These are phyloP conservation scores for Physcomitrellopsis africana DNA, from an alignment of 225 moss, liverwort and hornwort species.

Conservation along the genomic window DNA sequence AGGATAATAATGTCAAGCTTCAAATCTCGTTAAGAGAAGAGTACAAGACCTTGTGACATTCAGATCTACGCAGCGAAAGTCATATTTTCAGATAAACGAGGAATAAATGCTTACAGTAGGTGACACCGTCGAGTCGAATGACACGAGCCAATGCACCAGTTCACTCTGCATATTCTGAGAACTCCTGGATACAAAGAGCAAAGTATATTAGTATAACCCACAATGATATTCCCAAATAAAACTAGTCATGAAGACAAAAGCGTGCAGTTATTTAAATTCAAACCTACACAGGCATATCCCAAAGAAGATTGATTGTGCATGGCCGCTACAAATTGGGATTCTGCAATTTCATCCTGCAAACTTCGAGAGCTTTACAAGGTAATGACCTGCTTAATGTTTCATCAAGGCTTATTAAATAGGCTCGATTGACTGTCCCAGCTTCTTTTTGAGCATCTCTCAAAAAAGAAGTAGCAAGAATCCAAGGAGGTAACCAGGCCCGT, in stretches of 20 bases:
- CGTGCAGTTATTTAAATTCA: neutral
- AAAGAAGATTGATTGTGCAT: neutral
- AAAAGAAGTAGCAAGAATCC: constrained; percentile 60
- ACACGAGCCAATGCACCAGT: constrained; percentile 89
- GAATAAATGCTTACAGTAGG: constrained; percentile 59
- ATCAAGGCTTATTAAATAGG: constrained; percentile 73
- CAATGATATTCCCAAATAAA: neutral
- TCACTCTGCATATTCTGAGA: constrained; percentile 57
- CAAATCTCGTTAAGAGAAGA: constrained; percentile 2
- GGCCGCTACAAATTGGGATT: constrained; percentile 17
- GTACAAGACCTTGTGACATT: neutral
- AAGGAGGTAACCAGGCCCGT: constrained; percentile 71
- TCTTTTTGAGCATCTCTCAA: constrained; percentile 78
- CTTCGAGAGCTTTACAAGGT: constrained; percentile 13
- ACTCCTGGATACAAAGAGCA: constrained; percentile 49
- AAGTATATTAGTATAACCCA: constrained; percentile 33
- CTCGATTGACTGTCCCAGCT: constrained; percentile 50
- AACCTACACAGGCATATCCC: constrained; percentile 8
- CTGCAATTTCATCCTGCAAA: constrained; percentile 13
- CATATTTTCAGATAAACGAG: constrained; percentile 7
- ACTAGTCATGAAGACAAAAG: neutral
- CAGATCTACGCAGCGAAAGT: constrained; percentile 15
- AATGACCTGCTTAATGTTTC: constrained; percentile 69
- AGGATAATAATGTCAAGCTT: neutral
- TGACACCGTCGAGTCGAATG: constrained; percentile 92